Conservation (phyloP, 768 basidiomycete genomes). For the Artomyces pyxidatus region DNA sequence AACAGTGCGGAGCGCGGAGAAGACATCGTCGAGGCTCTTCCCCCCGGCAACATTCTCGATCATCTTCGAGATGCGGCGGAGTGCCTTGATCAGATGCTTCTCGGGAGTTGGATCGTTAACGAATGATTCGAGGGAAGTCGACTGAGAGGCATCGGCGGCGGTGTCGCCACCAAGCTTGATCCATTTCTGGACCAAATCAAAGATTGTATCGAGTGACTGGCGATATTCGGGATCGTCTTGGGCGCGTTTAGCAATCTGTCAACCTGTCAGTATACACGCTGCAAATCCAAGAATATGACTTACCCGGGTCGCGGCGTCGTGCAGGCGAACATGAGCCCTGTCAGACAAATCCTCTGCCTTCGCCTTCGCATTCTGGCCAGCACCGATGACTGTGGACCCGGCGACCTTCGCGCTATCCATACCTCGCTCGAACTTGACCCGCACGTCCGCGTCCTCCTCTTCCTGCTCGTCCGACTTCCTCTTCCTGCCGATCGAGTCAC, state of each 20-base stretch:
- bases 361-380: conserved; percentile 23
- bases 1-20: conserved; percentile 33
- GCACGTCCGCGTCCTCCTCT: conserved; percentile 32
- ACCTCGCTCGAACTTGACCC: conserved; percentile 52
- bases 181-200: conserved; percentile 50
- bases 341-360: conserved; percentile 37
- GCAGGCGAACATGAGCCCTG: conserved; percentile 34
- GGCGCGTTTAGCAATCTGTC: conserved; percentile 56
- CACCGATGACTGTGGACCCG: conserved; percentile 44
- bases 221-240: conserved; percentile 54
- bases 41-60: conserved; percentile 46
- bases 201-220: conserved; percentile 47
- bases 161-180: conserved; percentile 43
- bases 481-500: conserved; percentile 49
- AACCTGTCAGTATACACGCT: background rate
- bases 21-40: conserved; percentile 43
- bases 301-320: conserved; percentile 48
- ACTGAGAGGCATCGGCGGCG: conserved; percentile 34
- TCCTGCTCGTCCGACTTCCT: conserved; percentile 41
- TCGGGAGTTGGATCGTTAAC: conserved; percentile 56
- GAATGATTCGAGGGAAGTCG: conserved; percentile 43
- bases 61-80: conserved; percentile 31
- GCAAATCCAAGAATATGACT: background rate
- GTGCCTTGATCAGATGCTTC: conserved; percentile 48
- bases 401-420: conserved; percentile 57